Conservation (phyloP, 2,329 filamentous ascomycete genomes). For the Cryphonectria japonica region DNA sequence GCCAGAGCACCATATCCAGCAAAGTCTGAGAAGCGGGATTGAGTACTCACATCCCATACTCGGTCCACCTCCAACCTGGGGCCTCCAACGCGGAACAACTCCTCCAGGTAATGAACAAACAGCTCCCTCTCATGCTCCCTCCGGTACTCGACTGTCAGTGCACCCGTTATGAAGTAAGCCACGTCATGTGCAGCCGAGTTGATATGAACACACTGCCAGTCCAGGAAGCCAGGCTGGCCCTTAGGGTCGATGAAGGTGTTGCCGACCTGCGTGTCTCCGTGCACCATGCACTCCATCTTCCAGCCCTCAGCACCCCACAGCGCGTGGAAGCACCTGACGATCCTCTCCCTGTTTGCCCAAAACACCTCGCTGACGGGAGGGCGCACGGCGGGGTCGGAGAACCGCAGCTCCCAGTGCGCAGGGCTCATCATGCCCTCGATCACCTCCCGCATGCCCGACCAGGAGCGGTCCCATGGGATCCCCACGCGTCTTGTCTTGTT, state of each 20-base stretch:
- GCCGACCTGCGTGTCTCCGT: conserved; percentile 49
- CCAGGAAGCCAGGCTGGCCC: conserved; percentile 43
- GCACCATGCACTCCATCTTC: conserved; percentile 45
- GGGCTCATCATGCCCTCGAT: conserved; percentile 31
- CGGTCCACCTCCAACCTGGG: conserved; percentile 37
- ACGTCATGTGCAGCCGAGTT: conserved; percentile 49
- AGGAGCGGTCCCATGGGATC: conserved; percentile 33
- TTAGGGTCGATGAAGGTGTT: conserved; percentile 47
- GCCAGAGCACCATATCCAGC: background rate
- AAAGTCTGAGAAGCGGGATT: background rate
- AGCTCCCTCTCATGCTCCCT: conserved; percentile 45
- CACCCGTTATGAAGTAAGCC: conserved; percentile 45
- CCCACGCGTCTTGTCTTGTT: conserved; percentile 34
- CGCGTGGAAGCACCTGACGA: conserved; percentile 37
- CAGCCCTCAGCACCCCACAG: conserved; percentile 43
- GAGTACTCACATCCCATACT: conserved; percentile 30
- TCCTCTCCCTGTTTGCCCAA: conserved; percentile 19
- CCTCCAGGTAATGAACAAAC: conserved; percentile 41
- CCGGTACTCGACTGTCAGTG: conserved; percentile 44
- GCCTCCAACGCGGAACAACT: conserved; percentile 39
- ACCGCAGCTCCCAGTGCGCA: conserved; percentile 19
- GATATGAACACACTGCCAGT: conserved; percentile 48
- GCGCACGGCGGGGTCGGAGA: conserved; percentile 23
- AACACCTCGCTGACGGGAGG: conserved; percentile 18
- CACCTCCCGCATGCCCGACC: conserved; percentile 41